Evolutionary conservation across 177 flowering plant genomes (phyloP).

Genomic region (Vitis hybrid): DNA sequence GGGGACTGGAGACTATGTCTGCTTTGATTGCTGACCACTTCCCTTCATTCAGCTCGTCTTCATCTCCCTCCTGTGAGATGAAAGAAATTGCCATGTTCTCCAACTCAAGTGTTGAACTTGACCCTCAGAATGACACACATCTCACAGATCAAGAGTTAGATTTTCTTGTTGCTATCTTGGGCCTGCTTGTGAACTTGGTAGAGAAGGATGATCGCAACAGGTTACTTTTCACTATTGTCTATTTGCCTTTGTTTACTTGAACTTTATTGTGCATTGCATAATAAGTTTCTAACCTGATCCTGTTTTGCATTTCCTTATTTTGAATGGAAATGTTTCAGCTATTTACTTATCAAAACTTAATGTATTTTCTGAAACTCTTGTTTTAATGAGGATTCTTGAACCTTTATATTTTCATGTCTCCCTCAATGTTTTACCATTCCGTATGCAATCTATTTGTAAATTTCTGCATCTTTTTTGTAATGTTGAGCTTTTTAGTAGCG

Average conservation of each 20-base stretch:
- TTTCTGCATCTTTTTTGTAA: no score
- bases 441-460: no score
- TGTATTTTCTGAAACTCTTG: neutral
- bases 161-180: conserved; percentile 93
- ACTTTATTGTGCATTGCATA: neutral
- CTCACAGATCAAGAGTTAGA: conserved; percentile 83
- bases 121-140: conserved; percentile 35
- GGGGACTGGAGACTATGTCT: conserved; percentile 80
- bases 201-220: conserved; percentile 91
- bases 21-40: conserved; percentile 77
- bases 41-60: conserved; percentile 54
- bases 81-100: conserved; percentile 23
- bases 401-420: neutral
- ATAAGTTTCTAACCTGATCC: neutral
- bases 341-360: neutral
- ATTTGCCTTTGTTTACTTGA: neutral
- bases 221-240: conserved; percentile 28
- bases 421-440: no score
- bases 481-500: no score
- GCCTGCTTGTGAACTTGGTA: conserved; percentile 93
- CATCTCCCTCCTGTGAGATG: conserved; percentile 22
- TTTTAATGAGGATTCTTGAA: neutral
- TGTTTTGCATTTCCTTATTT: neutral
- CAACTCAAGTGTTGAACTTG: conserved; percentile 24
- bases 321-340: neutral